Evolutionary conservation across 1,139 yeast genomes (phyloP).

Genomic region (Yamadazyma dendronema): DNA sequence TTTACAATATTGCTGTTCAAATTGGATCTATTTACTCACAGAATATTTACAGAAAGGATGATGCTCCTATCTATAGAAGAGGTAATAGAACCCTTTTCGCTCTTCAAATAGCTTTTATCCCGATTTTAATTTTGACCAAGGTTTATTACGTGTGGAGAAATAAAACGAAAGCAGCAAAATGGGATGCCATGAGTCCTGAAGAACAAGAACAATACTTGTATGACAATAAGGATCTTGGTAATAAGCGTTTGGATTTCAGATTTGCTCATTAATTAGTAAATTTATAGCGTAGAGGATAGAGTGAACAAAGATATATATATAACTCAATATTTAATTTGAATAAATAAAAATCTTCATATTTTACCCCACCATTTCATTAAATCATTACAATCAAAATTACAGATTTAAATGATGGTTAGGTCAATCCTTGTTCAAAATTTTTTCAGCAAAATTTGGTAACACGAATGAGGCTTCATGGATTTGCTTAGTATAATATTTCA

Average conservation of each 20-base stretch:
- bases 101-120: constrained; percentile 17
- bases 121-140: constrained; percentile 23
- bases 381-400: constrained; percentile 8
- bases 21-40: constrained; percentile 49
- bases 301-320: not conserved
- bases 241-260: constrained; percentile 53
- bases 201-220: constrained; percentile 45
- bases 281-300: not conserved
- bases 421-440: constrained; percentile 27
- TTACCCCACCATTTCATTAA: constrained; percentile 5
- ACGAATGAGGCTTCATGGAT: constrained; percentile 86
- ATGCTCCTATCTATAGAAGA: constrained; percentile 54
- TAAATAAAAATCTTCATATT: not conserved
- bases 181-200: constrained; percentile 48
- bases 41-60: constrained; percentile 56
- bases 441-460: constrained; percentile 82
- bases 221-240: constrained; percentile 50
- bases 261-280: constrained; percentile 21
- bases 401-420: constrained; percentile 4
- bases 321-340: not conserved
- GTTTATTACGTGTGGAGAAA: constrained; percentile 49
- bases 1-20: constrained; percentile 64
- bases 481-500: constrained; percentile 75
- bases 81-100: constrained; percentile 43
- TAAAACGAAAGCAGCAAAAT: constrained; percentile 37